Percentiles rank a stretch among this genome's conserved stretches.
These are phyloP conservation scores for Fusarium goolgardi DNA, from an alignment of 2,329 filamentous ascomycete species.

Conservation along the genomic window DNA sequence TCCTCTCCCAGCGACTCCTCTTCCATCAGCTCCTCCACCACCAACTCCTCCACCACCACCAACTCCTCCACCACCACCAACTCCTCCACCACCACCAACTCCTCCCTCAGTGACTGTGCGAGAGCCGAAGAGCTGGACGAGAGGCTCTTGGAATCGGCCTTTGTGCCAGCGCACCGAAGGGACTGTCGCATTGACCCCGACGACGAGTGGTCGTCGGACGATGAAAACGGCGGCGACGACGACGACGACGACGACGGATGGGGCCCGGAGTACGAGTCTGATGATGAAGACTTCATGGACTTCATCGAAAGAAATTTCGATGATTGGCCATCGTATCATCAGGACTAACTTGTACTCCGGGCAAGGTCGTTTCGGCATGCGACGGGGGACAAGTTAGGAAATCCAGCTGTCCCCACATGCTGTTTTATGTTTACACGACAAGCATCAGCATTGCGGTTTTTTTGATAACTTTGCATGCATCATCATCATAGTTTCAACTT, in stretches of 20 bases:
- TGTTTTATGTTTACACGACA: neutral
- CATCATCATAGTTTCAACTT: neutral
- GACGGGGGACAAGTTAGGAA: neutral
- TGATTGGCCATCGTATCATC: neutral
- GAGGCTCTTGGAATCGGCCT: neutral
- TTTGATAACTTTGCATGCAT: neutral
- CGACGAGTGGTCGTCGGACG: neutral
- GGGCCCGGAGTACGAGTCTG: neutral
- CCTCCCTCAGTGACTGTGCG: neutral
- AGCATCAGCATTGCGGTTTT: neutral
- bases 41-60: no score
- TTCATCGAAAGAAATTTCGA: no score
- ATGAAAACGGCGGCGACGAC: no score
- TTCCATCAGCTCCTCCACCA: no score
- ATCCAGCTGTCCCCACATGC: neutral
- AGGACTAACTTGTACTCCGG: neutral
- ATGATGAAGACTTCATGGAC: neutral
- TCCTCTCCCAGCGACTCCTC: no score
- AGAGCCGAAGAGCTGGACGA: neutral
- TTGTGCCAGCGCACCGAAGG: neutral
- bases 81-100: no score
- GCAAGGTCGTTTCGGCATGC: neutral
- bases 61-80: no score
- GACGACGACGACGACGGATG: neutral
- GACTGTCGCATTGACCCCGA: neutral